These are phyloP conservation scores for Xylariaceae sp. DNA, from an alignment of 2,329 filamentous ascomycete genomes.

Conservation along the genomic window DNA sequence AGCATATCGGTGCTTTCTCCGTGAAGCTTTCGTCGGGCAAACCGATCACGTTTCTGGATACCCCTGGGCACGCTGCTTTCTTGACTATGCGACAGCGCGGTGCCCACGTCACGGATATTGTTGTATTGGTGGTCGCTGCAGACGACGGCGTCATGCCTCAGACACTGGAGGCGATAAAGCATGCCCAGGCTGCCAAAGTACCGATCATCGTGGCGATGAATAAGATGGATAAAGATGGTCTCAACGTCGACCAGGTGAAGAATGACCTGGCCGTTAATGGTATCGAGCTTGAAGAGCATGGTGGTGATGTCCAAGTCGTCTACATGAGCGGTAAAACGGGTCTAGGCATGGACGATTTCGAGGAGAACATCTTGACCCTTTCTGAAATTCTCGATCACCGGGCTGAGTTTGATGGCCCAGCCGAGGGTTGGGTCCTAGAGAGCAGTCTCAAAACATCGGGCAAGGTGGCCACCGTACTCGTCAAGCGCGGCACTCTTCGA, in stretches of 20 bases:
- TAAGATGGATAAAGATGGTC: conserved; percentile 87
- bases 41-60: conserved; percentile 93
- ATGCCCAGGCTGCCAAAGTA: conserved; percentile 78
- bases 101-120: conserved; percentile 93
- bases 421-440: conserved; percentile 92
- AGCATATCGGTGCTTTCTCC: conserved; percentile 96
- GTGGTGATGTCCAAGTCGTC: conserved; percentile 89
- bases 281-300: conserved; percentile 89
- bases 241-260: conserved; percentile 78
- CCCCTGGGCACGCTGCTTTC: conserved; percentile 93
- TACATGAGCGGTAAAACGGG: conserved; percentile 91
- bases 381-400: conserved; percentile 89
- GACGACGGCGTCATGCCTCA: conserved; percentile 98
- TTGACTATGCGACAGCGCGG: conserved; percentile 92
- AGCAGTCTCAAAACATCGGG: conserved; percentile 80
- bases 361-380: conserved; percentile 81
- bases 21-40: conserved; percentile 82
- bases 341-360: conserved; percentile 81
- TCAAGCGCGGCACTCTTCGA: conserved; percentile 79
- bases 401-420: conserved; percentile 67
- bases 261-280: conserved; percentile 76
- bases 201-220: conserved; percentile 98
- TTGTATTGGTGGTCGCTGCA: conserved; percentile 89
- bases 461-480: conserved; percentile 80
- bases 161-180: conserved; percentile 91